Percentiles rank a stretch among this genome's conserved stretches.
phyloP scores from a whole-genome alignment of 2,329 filamentous ascomycete species.

The Biscogniauxia sp. region DNA sequence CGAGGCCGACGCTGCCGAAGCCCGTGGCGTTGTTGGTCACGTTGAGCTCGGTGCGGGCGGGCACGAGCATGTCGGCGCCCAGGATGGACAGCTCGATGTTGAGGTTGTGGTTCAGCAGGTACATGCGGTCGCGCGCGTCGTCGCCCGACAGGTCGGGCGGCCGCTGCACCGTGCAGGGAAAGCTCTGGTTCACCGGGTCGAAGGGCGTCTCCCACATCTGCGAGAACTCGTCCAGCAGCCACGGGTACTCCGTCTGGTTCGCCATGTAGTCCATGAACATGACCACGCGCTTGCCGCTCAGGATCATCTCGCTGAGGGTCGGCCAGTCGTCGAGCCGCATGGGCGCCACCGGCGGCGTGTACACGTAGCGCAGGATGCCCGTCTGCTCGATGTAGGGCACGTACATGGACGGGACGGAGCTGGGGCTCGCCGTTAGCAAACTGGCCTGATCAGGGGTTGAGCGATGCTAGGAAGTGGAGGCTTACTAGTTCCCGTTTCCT shows the following conservation, averaged over 20 bases:
- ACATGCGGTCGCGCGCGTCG: constrained; percentile 62
- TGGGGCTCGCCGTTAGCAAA: constrained; percentile 11
- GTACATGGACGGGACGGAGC: constrained; percentile 60
- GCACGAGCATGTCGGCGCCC: constrained; percentile 63
- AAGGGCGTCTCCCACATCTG: constrained; percentile 93
- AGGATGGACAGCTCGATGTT: constrained; percentile 73
- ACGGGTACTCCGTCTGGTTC: constrained; percentile 75
- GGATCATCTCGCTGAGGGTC: constrained; percentile 73
- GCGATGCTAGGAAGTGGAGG: not conserved
- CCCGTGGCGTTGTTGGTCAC: constrained; percentile 68
- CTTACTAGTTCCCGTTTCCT: constrained; percentile 71
- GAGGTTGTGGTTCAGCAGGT: constrained; percentile 88
- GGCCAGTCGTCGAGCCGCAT: constrained; percentile 80
- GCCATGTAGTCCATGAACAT: constrained; percentile 85
- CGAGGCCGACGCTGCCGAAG: constrained; percentile 63
- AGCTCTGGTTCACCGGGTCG: constrained; percentile 60
- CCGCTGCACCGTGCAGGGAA: constrained; percentile 77
- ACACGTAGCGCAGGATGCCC: constrained; percentile 71
- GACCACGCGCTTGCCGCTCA: constrained; percentile 67
- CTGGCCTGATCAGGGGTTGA: too few species aligned
- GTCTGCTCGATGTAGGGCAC: constrained; percentile 66
- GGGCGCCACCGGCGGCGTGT: constrained; percentile 67
- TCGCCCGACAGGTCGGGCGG: constrained; percentile 62
- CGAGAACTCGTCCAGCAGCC: constrained; percentile 82
- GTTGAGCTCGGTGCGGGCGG: constrained; percentile 67